These are phyloP conservation scores for Suillus occidentalis DNA, from an alignment of 768 basidiomycete species.

Conservation along the genomic window DNA sequence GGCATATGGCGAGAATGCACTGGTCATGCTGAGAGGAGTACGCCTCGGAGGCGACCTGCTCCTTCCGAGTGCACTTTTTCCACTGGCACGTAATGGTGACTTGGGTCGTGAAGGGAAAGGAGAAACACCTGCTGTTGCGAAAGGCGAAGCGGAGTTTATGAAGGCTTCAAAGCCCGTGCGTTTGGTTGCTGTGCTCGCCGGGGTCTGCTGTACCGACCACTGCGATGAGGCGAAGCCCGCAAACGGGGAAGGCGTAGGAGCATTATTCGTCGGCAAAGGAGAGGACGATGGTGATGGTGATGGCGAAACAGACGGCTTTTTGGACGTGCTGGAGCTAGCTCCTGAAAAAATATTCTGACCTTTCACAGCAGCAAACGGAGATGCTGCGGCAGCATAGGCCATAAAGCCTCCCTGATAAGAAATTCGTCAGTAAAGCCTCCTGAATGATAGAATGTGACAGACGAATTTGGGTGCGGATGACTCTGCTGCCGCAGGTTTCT, in stretches of 20 bases:
- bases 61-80: conserved; percentile 30
- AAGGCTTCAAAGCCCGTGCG: conserved; percentile 60
- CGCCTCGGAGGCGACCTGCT: conserved; percentile 61
- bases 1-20: conserved; percentile 64
- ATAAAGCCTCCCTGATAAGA: conserved; percentile 64
- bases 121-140: conserved; percentile 34
- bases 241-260: conserved; percentile 22
- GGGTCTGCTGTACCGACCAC: conserved; percentile 17
- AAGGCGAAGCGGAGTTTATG: conserved; percentile 51
- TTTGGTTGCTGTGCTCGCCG: conserved; percentile 43
- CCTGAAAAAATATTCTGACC: conserved; percentile 55
- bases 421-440: conserved; percentile 13
- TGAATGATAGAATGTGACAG: conserved; percentile 26
- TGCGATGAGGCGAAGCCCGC: conserved; percentile 20
- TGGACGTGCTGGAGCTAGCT: conserved; percentile 22
- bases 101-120: conserved; percentile 44
- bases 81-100: conserved; percentile 43
- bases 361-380: conserved; percentile 74
- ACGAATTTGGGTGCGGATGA: conserved; percentile 48
- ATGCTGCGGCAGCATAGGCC: conserved; percentile 73
- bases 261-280: conserved; percentile 23
- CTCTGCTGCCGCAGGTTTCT: conserved; percentile 21
- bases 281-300: conserved; percentile 18
- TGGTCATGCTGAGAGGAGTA: conserved; percentile 39
- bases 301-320: conserved; percentile 30